A percentile compares a stretch with the other conserved stretches of the same genome.
Evolutionary conservation across 139 green algal species (phyloP).

Genomic region (Coelastrella sp.): DNA sequence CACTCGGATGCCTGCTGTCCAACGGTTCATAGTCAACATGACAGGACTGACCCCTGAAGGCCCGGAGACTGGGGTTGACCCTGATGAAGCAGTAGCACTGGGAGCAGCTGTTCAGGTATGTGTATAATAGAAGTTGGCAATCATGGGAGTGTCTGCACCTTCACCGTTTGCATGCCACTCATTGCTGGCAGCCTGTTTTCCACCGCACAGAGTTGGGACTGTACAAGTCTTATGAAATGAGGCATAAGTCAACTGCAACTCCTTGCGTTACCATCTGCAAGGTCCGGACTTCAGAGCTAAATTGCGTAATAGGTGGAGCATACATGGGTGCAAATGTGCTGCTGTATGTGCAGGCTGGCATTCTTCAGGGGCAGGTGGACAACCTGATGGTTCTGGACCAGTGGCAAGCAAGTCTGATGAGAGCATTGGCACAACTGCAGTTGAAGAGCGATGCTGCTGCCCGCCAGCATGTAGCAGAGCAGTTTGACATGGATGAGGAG

Average conservation of each 20-base stretch:
- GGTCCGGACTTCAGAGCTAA: too few species aligned
- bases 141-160: too few species aligned
- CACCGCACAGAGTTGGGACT: too few species aligned
- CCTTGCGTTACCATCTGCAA: too few species aligned
- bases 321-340: background rate
- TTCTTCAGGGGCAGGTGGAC: constrained; percentile 80
- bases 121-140: background rate
- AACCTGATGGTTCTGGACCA: constrained; percentile 88
- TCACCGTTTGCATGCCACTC: too few species aligned
- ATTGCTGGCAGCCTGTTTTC: too few species aligned
- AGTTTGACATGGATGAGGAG: constrained; percentile 29
- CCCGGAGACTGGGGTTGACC: constrained; percentile 66
- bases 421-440: constrained; percentile 74
- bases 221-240: too few species aligned
- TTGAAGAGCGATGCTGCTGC: constrained; percentile 49
- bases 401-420: constrained; percentile 85
- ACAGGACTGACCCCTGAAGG: constrained; percentile 75
- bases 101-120: constrained; percentile 84
- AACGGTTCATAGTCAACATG: constrained; percentile 87
- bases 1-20: constrained; percentile 86
- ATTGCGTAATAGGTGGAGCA: too few species aligned
- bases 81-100: constrained; percentile 88
- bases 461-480: constrained; percentile 39
- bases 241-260: too few species aligned
- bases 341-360: constrained; percentile 66